Evolutionary conservation across 228 moss, liverwort and hornwort genomes (phyloP).

Genomic region (Sphagnum magellanicum): DNA sequence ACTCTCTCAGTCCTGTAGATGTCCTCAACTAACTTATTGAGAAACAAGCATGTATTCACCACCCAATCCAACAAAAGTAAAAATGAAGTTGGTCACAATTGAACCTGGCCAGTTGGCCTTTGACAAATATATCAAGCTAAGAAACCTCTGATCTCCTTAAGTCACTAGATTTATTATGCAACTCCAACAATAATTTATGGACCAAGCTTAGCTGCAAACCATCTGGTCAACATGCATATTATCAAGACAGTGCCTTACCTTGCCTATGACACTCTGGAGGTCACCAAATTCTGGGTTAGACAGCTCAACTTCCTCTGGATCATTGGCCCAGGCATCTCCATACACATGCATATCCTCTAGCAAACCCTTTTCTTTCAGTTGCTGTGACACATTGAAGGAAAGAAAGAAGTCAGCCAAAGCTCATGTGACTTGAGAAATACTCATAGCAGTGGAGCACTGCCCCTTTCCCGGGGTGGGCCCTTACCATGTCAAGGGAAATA

Average conservation of each 20-base stretch:
- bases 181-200: not conserved
- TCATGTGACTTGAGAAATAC: no score
- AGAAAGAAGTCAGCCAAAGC: not conserved
- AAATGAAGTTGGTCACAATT: no score
- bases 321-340: slow-evolving; percentile 31
- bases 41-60: not conserved
- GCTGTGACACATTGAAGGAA: slow-evolving; percentile 26
- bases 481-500: not conserved
- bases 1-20: no score
- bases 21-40: no score
- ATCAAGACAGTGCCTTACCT: slow-evolving; percentile 15
- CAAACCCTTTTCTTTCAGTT: slow-evolving; percentile 57
- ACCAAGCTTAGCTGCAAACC: not conserved
- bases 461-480: not conserved
- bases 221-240: not conserved
- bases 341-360: slow-evolving; percentile 51
- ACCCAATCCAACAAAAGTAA: no score
- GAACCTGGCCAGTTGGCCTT: no score
- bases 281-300: slow-evolving; percentile 28
- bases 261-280: slow-evolving; percentile 56
- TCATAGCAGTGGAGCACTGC: no score
- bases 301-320: slow-evolving; percentile 13
- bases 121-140: no score
- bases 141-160: no score
- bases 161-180: no score